Evolutionary conservation across 1,284 basidiomycete genomes (phyloP), one percentile per base, ranked within the genome.

Genomic region (Cutaneotrichosporon sp.): DNA sequence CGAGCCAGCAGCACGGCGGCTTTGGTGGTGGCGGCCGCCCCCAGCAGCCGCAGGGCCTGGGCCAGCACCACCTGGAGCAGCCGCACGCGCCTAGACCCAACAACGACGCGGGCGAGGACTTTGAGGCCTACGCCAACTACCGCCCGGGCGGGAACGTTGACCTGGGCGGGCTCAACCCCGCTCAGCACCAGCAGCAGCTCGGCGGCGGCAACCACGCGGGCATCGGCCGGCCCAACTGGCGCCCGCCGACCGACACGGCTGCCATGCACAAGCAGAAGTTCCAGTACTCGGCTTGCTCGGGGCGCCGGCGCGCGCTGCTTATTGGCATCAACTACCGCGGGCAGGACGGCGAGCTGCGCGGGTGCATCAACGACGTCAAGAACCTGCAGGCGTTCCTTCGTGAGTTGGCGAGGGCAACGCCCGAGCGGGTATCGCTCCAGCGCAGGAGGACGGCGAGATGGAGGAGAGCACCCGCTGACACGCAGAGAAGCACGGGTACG

Each of bases 321-420:
- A 70, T 75, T 24, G 76, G 78, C 10, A 75, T 94, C 74, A 94
- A 95, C 80, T 95, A 95, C 75, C 71, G 85, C 58, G 86, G 88
- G 4, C 84, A 87, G 64, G 72, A 77, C 2, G 83, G 81, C 9
- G 86, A 87, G 70, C 80, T 95, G 38, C 80, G 82, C 24, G 92
- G 93, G 2, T 95, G 93, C 70, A 91, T 94, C 77, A 94, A 95
- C 75, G 93, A 97, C 69, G 92, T 87, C 0, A 80, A 83, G 50
- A 93, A 93, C 72, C 85, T 95, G 59, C 81, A 86, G 69, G 72
- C 81, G 8, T 95, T 95, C 81, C 80, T 95, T 31, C 33, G 58
- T 59, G 33, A 16, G 58, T 54, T 4, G 16, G 13, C 10, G 36
- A n/a, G n/a, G n/a, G n/a, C n/a, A n/a, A n/a, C n/a, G n/a, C n/a